These are phyloP conservation scores for Pseudonectria foliicola DNA, from an alignment of 2,329 filamentous ascomycete genomes.

Conservation along the genomic window DNA sequence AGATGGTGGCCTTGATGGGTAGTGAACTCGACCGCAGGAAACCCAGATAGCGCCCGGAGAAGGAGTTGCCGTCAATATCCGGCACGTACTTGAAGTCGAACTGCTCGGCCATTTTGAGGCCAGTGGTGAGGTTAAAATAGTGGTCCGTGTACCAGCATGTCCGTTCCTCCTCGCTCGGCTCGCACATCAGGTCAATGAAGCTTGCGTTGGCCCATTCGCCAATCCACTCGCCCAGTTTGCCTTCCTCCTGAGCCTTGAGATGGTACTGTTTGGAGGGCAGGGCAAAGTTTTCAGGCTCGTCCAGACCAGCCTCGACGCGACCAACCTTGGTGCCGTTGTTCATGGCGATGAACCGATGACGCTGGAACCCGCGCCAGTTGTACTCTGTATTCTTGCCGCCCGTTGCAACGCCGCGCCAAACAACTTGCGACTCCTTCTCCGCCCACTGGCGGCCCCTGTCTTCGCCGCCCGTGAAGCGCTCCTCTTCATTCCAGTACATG, in stretches of 20 bases:
- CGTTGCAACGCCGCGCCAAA: slow-evolving; percentile 64
- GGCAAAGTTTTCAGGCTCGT: slow-evolving; percentile 45
- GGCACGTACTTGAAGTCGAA: slow-evolving; percentile 62
- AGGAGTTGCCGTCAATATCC: slow-evolving; percentile 70
- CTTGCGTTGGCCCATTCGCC: slow-evolving; percentile 41
- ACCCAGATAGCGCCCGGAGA: slow-evolving; percentile 60
- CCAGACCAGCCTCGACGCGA: slow-evolving; percentile 37
- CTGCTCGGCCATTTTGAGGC: slow-evolving; percentile 42
- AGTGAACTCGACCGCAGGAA: slow-evolving; percentile 64
- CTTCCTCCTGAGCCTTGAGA: slow-evolving; percentile 37
- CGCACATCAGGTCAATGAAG: slow-evolving; percentile 50
- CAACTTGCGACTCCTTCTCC: slow-evolving; percentile 44
- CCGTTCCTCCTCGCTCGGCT: slow-evolving; percentile 27
- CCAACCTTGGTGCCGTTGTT: slow-evolving; percentile 56
- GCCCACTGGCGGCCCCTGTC: slow-evolving; percentile 49
- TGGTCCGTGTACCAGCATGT: slow-evolving; percentile 42
- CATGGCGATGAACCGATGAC: slow-evolving; percentile 69
- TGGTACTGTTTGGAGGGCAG: slow-evolving; percentile 42
- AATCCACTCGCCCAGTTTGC: slow-evolving; percentile 44
- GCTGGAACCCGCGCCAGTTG: slow-evolving; percentile 68
- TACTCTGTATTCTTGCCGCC: slow-evolving; percentile 51
- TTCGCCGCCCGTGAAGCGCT: slow-evolving; percentile 52
- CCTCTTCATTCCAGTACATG: slow-evolving; percentile 61
- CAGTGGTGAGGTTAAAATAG: slow-evolving; percentile 34
- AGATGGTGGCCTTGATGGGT: slow-evolving; percentile 72